Evolutionary conservation across 2,329 filamentous ascomycete species (phyloP), one percentile per base, ranked within the genome.

Genomic region (Colletotrichum paranaense): DNA sequence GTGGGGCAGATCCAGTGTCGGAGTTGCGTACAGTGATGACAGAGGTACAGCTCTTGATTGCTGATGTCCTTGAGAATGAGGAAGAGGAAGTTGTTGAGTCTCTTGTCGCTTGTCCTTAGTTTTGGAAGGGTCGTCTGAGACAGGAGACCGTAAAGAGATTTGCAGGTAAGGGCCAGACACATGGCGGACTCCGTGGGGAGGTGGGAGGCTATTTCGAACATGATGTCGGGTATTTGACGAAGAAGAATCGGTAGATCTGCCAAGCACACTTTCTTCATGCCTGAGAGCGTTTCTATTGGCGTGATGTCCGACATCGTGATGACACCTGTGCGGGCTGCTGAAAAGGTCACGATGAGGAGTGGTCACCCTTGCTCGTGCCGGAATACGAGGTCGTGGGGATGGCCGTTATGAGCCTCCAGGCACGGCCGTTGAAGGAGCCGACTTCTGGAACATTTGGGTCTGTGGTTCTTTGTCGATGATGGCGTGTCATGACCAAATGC

Each of bases 161-260:
- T 73, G 60, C 71, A 73, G 3, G 71, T 62, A 55, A 73, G 60
- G 0, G 71, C 67, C 11, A 73, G 67, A 28, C 71, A 42, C 26
- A 73, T 62, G 8, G 46, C 71, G 52, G 71, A 70, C 42, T 65
- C 67, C 30, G 32, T 49, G 19, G 71, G 71, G 28, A 73, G 71
- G n/a, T 73, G 71, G 5, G 67, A 70, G 11, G 67, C 32, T 19
- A 73, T 71, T 38, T 73, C 71, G 28, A 73, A 7, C 4, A 73
- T 53, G 49, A 73, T 16, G 30, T 73, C 71, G 7, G 71, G 60
- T 5, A 70, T 66, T 24, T 73, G 67, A 2, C 62, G 67, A 26
- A 70, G 71, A 16, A 73, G 28, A 19, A 55, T 12, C 2, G 67
- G 49, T 8, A 65, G 46, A 16, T 64, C 16, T 1, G 2, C 16